Evolutionary conservation across 1,139 yeast species (phyloP), one percentile per base, ranked within the genome.

Genomic region (Saccharomyces uvarum): DNA sequence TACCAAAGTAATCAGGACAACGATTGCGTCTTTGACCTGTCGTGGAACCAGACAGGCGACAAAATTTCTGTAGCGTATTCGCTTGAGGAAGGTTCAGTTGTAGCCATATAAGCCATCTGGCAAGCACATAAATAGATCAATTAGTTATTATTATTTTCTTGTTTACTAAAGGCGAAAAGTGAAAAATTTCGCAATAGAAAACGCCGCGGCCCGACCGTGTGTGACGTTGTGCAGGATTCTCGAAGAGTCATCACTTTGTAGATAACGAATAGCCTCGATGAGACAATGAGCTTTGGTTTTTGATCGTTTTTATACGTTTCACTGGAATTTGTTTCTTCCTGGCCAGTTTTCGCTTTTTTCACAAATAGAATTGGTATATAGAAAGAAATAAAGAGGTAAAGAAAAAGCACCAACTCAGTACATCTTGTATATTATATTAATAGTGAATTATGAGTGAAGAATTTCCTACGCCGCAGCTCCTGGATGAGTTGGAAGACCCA

Each of bases 61-160:
- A 53, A 49, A 49, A 49, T 56, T 19, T 52, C 58, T 11, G 53
- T 59, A 14, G 58, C 62, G 14, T 56, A 59, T 46, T 54, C 59
- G 8, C 54, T 51, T 21, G 56, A 53, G 16, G 57, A 54, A 32
- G 60, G 61, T 14, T 47, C 55, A 47, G 38, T 59, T 29, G 50
- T 59, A 42, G 27, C 57, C 47, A 50, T 54, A 51, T 58, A 56
- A 29, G 5, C 11, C 9, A 11, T 19, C 14, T 16, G 6, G 26
- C 19, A 38, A 38, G 26, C 19, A 38, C 44, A 38, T 38, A 38
- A 16, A 19, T 11, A 38, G 21, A 38, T 16, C n/a, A 38, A 16
- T 38, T 38, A 11, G 14, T 33, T 4, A 33, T 8, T 38, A 38
- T 38, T 11, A 19, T 38, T 19, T 19, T 24, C 3, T 16, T 38